Percentiles rank a stretch among this genome's conserved stretches.
phyloP scores from a whole-genome alignment of 305 asterid genomes.

The Euphrasia arctica region DNA sequence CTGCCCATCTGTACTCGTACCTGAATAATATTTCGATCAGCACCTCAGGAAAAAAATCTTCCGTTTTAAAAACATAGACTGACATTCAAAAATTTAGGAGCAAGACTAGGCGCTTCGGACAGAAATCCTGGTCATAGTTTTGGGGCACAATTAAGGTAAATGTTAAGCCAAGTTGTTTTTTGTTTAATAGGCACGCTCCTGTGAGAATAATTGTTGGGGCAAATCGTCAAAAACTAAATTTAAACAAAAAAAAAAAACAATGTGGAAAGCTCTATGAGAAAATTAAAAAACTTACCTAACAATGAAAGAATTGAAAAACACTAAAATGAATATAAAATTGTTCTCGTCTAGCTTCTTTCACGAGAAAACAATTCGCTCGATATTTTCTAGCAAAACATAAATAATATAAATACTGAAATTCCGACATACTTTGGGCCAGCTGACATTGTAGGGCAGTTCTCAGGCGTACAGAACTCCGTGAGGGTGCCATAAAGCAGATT shows the following conservation, averaged over 20 bases:
- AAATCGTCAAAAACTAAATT: no score
- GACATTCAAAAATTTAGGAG: slow-evolving; percentile 10
- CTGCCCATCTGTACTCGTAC: slow-evolving; percentile 98
- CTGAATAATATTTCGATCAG: slow-evolving; percentile 33
- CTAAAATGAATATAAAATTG: no score
- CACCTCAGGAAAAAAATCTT: slow-evolving; percentile 23
- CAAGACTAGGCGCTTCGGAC: slow-evolving; percentile 8
- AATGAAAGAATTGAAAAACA: no score
- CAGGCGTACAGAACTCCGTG: slow-evolving; percentile 87
- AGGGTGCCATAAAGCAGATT: slow-evolving; percentile 92
- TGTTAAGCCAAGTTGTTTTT: no score
- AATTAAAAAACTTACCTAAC: no score
- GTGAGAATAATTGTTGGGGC: no score
- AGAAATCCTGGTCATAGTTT: neutral
- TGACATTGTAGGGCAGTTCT: slow-evolving; percentile 93
- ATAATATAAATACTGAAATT: slow-evolving; percentile 6
- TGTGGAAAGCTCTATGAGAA: no score
- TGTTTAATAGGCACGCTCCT: no score
- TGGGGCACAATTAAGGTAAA: neutral
- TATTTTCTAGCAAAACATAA: neutral
- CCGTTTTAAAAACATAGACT: neutral
- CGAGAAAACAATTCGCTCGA: neutral
- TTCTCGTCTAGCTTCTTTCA: neutral
- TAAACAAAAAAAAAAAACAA: no score
- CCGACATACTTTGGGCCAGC: slow-evolving; percentile 88